These are phyloP conservation scores for Cyclostephanos invisitatus DNA, from an alignment of 108 stramenopile species.

Conservation along the genomic window DNA sequence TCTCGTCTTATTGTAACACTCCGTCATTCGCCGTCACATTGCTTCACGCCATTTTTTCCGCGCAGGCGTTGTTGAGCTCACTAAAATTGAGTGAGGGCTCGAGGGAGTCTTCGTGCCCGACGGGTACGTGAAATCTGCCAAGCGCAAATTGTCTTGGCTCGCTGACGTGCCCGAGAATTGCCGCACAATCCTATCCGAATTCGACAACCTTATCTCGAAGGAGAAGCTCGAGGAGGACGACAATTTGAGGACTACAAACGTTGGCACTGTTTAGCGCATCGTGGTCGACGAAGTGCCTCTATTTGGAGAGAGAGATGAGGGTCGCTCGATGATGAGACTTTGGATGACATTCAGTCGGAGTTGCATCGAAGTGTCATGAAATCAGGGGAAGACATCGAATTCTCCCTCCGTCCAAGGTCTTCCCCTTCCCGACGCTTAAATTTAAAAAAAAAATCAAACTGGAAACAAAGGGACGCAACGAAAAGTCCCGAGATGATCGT, in stretches of 20 bases:
- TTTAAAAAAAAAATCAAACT: too few relatives aligned
- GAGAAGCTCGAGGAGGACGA: slow-evolving; percentile 95
- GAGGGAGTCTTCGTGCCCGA: slow-evolving; percentile 79
- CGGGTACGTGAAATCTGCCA: slow-evolving; percentile 92
- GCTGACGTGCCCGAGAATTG: slow-evolving; percentile 58
- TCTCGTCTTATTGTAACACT: slow-evolving; percentile 1
- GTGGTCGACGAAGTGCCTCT: too few relatives aligned
- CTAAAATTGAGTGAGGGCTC: slow-evolving; percentile 79
- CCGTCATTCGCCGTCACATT: neutral
- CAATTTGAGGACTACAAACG: slow-evolving; percentile 92
- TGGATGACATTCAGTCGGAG: too few relatives aligned
- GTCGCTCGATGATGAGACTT: too few relatives aligned
- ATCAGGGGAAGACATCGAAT: too few relatives aligned
- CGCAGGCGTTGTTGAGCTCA: slow-evolving; percentile 80
- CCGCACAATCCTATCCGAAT: slow-evolving; percentile 84
- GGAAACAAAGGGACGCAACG: too few relatives aligned
- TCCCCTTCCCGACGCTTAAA: too few relatives aligned
- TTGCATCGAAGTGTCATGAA: too few relatives aligned
- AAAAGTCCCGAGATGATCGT: slow-evolving; percentile 16
- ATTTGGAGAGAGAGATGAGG: too few relatives aligned
- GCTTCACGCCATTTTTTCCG: neutral
- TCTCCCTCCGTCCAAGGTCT: too few relatives aligned
- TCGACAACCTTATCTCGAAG: slow-evolving; percentile 97
- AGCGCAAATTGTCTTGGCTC: slow-evolving; percentile 95
- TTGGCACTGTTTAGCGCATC: too few relatives aligned